Evolutionary conservation across 2,329 filamentous ascomycete species (phyloP), one percentile per base, ranked within the genome.

Genomic region (Epichloe coenophiala): DNA sequence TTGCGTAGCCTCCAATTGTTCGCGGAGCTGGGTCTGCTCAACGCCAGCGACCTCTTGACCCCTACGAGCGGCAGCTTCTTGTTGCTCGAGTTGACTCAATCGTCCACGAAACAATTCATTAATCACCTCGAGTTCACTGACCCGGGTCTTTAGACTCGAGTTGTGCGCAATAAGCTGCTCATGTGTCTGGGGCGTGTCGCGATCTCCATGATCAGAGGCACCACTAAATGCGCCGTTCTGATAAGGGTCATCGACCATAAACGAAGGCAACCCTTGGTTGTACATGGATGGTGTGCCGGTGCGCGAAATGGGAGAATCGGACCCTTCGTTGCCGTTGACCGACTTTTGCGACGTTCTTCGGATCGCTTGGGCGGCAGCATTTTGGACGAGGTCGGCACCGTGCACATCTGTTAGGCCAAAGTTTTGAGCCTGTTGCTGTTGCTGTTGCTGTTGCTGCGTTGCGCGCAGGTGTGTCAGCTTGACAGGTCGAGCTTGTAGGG

Each of bases 71-170:
- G 77, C 81, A 45, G 78, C 78, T 62, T 91, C 86, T 61, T 84
- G 84, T 57, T 83, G 79, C 63, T 94, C 88, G 12, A 93, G 74
- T 63, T 93, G 86, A 76, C 63, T 81, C 67, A 96, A 81, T 11
- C 84, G 79, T 38, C 83, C 83, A 47, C 83, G 76, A 65, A 88
- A 89, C 43, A 90, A 73, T 62, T 86, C 85, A 60, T 90, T 96
- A 72, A 98, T 96, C 48, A 98, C 79, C 64, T 98, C 93, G 23
- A 98, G 77, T 66, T 98, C 93, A 59, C 84, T 93, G 36, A 98
- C 91, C 41, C 93, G 83, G 0, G 93, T 98, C 70, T 94, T 95
- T n/a, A 97, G 75, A 47, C 83, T 84, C 5, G 86, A 86, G 65
- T 95, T 95, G 54, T 84, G 80, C 2, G 84, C 83, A 48, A 88